A percentile compares a stretch with the other conserved stretches of the same genome.
Conservation (phyloP, 805 yeast species). For the Pichia nakasei region DNA sequence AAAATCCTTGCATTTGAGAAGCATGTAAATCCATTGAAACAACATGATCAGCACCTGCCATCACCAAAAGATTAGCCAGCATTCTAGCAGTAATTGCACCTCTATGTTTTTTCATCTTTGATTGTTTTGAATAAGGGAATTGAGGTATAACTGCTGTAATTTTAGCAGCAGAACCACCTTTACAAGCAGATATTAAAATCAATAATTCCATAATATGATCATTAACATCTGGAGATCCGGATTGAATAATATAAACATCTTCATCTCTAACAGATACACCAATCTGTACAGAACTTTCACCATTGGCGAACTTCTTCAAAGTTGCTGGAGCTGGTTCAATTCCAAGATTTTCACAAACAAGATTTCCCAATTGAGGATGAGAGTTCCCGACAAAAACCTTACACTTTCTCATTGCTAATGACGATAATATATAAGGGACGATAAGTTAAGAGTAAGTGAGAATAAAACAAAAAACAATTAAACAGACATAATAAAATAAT, state of each 20-base stretch:
- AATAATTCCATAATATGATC: slow-evolving; percentile 95
- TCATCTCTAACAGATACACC: slow-evolving; percentile 95
- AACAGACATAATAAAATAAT: too few species aligned
- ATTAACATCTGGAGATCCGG: slow-evolving; percentile 79
- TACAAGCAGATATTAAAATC: slow-evolving; percentile 88
- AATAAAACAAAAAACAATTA: not conserved
- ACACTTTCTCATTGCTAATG: slow-evolving; percentile 75
- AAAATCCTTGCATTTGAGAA: slow-evolving; percentile 98
- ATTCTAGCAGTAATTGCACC: slow-evolving; percentile 98
- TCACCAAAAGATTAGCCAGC: slow-evolving; percentile 88
- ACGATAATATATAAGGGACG: not conserved
- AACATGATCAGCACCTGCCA: slow-evolving; percentile 99
- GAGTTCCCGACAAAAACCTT: slow-evolving; percentile 95
- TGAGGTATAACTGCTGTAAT: slow-evolving; percentile 96
- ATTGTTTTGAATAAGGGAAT: slow-evolving; percentile 94
- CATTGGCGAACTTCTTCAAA: slow-evolving; percentile 87
- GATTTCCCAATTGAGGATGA: slow-evolving; percentile 87
- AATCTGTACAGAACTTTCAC: slow-evolving; percentile 94
- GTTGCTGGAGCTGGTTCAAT: slow-evolving; percentile 91
- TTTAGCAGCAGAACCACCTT: slow-evolving; percentile 97
- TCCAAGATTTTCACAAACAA: slow-evolving; percentile 86
- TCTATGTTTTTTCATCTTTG: slow-evolving; percentile 97
- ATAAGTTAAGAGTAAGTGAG: not conserved
- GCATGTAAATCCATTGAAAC: slow-evolving; percentile 96
- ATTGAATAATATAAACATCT: slow-evolving; percentile 88